These are phyloP conservation scores for Glycine tomentella DNA, from an alignment of 306 rosid species.

Conservation along the genomic window DNA sequence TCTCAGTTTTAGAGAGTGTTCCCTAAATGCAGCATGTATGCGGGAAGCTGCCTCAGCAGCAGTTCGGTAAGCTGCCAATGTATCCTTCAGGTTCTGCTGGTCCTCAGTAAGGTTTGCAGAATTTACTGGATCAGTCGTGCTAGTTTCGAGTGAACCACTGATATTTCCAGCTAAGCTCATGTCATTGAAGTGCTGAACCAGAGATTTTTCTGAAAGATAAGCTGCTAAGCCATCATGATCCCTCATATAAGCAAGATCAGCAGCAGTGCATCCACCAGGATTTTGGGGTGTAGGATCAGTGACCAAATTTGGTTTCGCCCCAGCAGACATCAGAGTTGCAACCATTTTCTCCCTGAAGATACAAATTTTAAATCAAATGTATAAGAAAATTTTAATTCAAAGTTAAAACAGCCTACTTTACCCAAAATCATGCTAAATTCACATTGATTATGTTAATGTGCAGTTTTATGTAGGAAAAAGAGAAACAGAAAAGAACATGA, in stretches of 20 bases:
- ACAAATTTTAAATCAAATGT: conserved; percentile 35
- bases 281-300: conserved; percentile 83
- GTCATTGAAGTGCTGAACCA: conserved; percentile 78
- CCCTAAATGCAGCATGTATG: conserved; percentile 87
- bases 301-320: conserved; percentile 94
- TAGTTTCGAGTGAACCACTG: conserved; percentile 75
- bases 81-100: conserved; percentile 73
- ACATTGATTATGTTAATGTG: conserved; percentile 9
- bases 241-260: conserved; percentile 75
- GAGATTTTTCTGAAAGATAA: conserved; percentile 91
- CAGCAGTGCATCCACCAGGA: conserved; percentile 81
- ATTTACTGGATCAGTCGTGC: conserved; percentile 49
- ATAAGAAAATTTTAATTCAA: conserved; percentile 7
- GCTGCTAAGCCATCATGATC: conserved; percentile 89
- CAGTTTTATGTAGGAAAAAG: conserved; percentile 10
- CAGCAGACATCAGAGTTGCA: conserved; percentile 74
- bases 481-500: conserved; percentile 17
- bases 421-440: conserved; percentile 30
- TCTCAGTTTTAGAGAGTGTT: conserved; percentile 69
- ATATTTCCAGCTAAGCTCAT: conserved; percentile 90
- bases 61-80: conserved; percentile 79
- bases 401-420: conserved; percentile 29
- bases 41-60: conserved; percentile 98
- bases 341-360: conserved; percentile 85
- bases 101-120: conserved; percentile 76